phyloP scores from a whole-genome alignment of 2,329 filamentous ascomycete species.

The Neocatenulostroma microsporum region DNA sequence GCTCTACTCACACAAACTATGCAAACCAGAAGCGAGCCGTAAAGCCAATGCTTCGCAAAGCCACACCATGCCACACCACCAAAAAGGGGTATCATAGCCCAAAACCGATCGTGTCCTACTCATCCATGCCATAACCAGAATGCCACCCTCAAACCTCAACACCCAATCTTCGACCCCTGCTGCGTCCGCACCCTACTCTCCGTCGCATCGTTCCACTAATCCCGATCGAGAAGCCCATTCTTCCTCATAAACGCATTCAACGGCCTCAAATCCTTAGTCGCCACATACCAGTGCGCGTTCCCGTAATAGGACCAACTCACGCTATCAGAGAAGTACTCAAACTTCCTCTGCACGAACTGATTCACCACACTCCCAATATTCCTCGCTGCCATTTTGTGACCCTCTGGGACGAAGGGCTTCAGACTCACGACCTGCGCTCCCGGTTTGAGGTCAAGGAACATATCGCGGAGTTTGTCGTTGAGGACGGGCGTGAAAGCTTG shows the following conservation, averaged over 20 bases:
- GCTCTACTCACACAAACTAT: too few species aligned
- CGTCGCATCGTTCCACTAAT: too few species aligned
- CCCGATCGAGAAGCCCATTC: too few species aligned
- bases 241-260: constrained; percentile 40
- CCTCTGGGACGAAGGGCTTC: constrained; percentile 79
- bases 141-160: too few species aligned
- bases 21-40: too few species aligned
- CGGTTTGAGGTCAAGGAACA: constrained; percentile 88
- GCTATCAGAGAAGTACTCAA: constrained; percentile 57
- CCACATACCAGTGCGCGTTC: constrained; percentile 74
- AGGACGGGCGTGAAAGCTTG: constrained; percentile 86
- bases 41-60: too few species aligned
- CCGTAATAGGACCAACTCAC: constrained; percentile 88
- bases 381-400: constrained; percentile 63
- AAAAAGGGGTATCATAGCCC: too few species aligned
- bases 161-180: too few species aligned
- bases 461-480: constrained; percentile 75
- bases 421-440: constrained; percentile 86
- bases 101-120: too few species aligned
- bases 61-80: too few species aligned
- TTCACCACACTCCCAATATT: constrained; percentile 77
- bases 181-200: too few species aligned
- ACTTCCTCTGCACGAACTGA: constrained; percentile 67
- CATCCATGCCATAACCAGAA: too few species aligned
- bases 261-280: constrained; percentile 61